Percentiles rank a stretch among this genome's conserved stretches.
Evolutionary conservation across 2,329 filamentous ascomycete species (phyloP).

Genomic region (Neurospora sp.): DNA sequence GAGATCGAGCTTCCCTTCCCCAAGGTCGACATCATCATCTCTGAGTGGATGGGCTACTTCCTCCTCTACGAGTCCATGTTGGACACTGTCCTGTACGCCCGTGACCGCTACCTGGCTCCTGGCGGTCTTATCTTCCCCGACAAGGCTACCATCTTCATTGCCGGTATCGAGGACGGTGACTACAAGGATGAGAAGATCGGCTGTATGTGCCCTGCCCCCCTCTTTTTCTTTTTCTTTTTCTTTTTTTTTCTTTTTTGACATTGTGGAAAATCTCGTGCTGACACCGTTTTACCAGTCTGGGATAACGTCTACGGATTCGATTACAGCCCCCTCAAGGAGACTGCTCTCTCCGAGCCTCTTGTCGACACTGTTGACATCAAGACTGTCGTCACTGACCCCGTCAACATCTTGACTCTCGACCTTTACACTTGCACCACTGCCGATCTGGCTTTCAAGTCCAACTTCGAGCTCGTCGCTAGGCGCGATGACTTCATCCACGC

Average conservation of each 20-base stretch:
- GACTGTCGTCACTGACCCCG: slow-evolving; percentile 89
- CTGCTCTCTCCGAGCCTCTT: slow-evolving; percentile 86
- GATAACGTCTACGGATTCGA: slow-evolving; percentile 98
- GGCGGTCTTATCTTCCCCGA: slow-evolving; percentile 96
- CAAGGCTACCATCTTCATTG: slow-evolving; percentile 95
- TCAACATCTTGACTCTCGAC: slow-evolving; percentile 75
- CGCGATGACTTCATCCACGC: slow-evolving; percentile 95
- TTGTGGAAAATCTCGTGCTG: background rate
- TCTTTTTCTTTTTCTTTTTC: no score
- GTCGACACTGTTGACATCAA: slow-evolving; percentile 98
- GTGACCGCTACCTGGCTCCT: slow-evolving; percentile 80
- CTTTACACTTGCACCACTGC: slow-evolving; percentile 79
- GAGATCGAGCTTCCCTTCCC: slow-evolving; percentile 88
- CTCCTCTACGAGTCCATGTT: slow-evolving; percentile 98
- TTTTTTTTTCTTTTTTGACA: no score
- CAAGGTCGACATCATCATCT: slow-evolving; percentile 98
- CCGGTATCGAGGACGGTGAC: slow-evolving; percentile 95
- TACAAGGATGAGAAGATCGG: slow-evolving; percentile 99
- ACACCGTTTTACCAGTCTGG: slow-evolving; percentile 60
- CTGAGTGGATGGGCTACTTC: slow-evolving; percentile 99
- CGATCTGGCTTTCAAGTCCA: slow-evolving; percentile 74
- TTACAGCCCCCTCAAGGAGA: slow-evolving; percentile 87
- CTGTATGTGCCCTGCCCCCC: slow-evolving; percentile 53
- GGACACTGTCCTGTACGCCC: slow-evolving; percentile 93
- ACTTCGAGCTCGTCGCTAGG: slow-evolving; percentile 66